Base-by-base conservation (phyloP, 352 stramenopile species). In the Blastocystis sp. region DNA sequence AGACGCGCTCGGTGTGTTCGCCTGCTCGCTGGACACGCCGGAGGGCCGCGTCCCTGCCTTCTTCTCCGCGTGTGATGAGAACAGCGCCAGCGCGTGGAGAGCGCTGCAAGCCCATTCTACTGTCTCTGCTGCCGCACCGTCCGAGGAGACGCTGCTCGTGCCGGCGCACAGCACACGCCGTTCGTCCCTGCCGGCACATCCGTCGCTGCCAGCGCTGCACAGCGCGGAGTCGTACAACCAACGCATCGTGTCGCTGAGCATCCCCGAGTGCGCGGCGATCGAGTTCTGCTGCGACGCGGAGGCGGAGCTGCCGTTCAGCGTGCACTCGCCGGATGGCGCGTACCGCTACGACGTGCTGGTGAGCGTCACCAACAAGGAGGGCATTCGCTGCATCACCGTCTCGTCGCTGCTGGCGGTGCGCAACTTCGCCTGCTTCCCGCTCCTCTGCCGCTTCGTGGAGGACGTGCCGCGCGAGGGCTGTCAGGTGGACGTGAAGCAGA, bases 211-310 rank as follows among this genome's bases (percentile, higher is more conserved):
- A 42, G 24, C 43, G 17, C 28, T 28, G 19, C 19, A 60, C 24
- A 48, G 21, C 2, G 17, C 45, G 52, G 71, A 81, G 19, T 81
- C 71, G 2, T 81, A 81, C 28, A 81, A 81, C 21, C 71, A 81
- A 21, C 71, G 71, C 1, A 81, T 81, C 28, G 71, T 81, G 3
- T 4, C 42, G n/a, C 19, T 81, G 4, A 19, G 71, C 9, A 38
- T 81, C 10, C 40, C 21, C n/a, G 52, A 24, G 7, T 81, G 17
- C 43, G 48, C 21, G 34, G 48, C n/a, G 14, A 65, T 81, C 24
- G 40, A 81, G 48, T 81, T 81, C 57, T 81, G 71, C 43, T 81
- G 71, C 43, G 71, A 81, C 60, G 40, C 3, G n/a, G 71, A 81
- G 43, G 71, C 48, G 34, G 71, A 81, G 19, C 7, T 65, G 38